Evolutionary conservation across 2,329 filamentous ascomycete species (phyloP).

Genomic region (Paracorniculantispora psalliotae): DNA sequence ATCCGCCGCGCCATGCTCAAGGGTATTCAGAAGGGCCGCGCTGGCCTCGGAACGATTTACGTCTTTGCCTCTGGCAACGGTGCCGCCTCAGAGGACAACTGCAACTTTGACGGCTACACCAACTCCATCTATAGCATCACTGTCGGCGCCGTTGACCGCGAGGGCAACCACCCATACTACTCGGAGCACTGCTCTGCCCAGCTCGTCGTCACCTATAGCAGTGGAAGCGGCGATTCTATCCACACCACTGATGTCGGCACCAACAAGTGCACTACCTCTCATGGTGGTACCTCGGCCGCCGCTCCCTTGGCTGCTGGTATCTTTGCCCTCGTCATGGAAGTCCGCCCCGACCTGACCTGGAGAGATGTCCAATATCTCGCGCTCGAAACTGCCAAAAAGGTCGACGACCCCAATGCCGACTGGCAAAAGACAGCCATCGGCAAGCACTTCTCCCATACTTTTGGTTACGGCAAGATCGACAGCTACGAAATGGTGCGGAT

Average conservation of each 20-base stretch:
- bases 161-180: conserved; percentile 88
- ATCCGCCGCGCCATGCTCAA: conserved; percentile 90
- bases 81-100: conserved; percentile 82
- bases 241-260: conserved; percentile 92
- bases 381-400: conserved; percentile 74
- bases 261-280: conserved; percentile 71
- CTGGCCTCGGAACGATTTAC: conserved; percentile 81
- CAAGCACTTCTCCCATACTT: conserved; percentile 88
- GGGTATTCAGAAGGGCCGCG: conserved; percentile 81
- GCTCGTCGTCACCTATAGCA: conserved; percentile 94
- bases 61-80: conserved; percentile 96
- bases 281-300: conserved; percentile 93
- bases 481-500: conserved; percentile 78
- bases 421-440: conserved; percentile 81
- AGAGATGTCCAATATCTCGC: conserved; percentile 91
- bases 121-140: conserved; percentile 99
- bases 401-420: conserved; percentile 64
- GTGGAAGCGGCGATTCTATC: conserved; percentile 81
- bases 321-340: conserved; percentile 79
- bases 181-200: conserved; percentile 95
- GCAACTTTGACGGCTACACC: conserved; percentile 98
- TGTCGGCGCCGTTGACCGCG: conserved; percentile 84
- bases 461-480: conserved; percentile 93
- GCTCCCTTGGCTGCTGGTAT: conserved; percentile 90
- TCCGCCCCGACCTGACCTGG: conserved; percentile 85